phyloP scores from a whole-genome alignment of 768 basidiomycete species.

The Chiua virens region DNA sequence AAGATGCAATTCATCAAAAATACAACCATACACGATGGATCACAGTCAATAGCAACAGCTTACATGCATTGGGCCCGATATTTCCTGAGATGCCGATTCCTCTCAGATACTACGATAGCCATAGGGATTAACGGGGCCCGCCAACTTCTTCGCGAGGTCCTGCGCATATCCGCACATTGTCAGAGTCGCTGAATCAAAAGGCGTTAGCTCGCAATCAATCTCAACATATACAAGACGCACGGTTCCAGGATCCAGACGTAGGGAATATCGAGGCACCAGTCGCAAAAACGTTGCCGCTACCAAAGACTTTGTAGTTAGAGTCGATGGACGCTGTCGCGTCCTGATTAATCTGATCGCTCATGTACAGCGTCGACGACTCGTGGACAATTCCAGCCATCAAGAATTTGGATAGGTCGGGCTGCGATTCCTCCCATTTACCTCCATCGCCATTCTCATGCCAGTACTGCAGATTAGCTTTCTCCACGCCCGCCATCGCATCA shows the following conservation, averaged over 20 bases:
- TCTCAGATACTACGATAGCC: too few relatives aligned
- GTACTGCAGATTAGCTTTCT: neutral
- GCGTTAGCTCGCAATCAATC: neutral
- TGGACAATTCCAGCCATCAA: neutral
- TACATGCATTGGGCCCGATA: too few relatives aligned
- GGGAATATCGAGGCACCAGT: constrained; percentile 14
- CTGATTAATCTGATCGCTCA: neutral
- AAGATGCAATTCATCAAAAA: too few relatives aligned
- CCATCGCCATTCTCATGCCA: constrained; percentile 3
- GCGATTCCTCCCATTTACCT: constrained; percentile 1
- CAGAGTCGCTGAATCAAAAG: neutral
- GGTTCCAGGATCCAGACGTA: constrained; percentile 8
- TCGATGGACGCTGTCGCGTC: neutral
- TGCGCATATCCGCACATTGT: constrained; percentile 8
- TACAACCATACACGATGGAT: too few relatives aligned
- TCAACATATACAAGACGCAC: neutral
- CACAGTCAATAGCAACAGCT: too few relatives aligned
- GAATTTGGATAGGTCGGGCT: neutral
- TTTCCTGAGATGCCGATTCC: too few relatives aligned
- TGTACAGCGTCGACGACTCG: neutral
- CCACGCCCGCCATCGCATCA: neutral
- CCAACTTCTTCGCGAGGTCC: constrained; percentile 10
- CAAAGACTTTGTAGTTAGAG: constrained; percentile 5
- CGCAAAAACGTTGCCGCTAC: constrained; percentile 11
- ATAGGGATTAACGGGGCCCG: too few relatives aligned